Base-by-base conservation (phyloP, 2,329 filamentous ascomycete genomes). In the Scytalidium sp. region DNA sequence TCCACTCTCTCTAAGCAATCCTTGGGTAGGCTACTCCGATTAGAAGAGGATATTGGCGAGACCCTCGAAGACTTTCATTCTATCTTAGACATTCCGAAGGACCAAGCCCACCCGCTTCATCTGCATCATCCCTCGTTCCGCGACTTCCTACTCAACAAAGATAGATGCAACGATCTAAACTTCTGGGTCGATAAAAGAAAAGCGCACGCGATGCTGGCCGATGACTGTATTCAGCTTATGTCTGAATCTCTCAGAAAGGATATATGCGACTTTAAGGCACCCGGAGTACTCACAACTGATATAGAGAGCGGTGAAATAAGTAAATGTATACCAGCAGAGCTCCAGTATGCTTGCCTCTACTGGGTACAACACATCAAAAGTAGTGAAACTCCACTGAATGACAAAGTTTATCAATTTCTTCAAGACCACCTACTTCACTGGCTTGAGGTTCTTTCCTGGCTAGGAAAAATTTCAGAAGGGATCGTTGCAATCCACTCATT, bases 391-490 rank as follows among this genome's bases (percentile, higher is more conserved):
- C 55, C 54, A 39, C 60, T 68, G 44, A 51, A 45, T 53, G 58
- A 67, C 53, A 53, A 51, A 19, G 56, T 65, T 5, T 51, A 70
- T 46, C 1, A 44, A 1, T 75, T 75, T 50, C 55, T 75, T 3
- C 51, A 58, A 11, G 13, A 54, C 19, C 66, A 73, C 54, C 59
- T 74, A 46, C 67, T 75, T 3, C 58, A 74, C 27, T 54, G 50
- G 51, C 51, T 51, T 25, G 47, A 50, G 20, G 23, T 48, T 19
- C 23, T 53, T 10, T n/a, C 25, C n/a, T 21, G 36, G 17, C 15
- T 45, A 32, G 17, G 25, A 2, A 21, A 32, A 19, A 22, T 15
- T 3, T 41, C 32, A 3, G 45, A 47, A 21, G 27, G 44, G 2
- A 39, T 50, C 39, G 19, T 2, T 22, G 42, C 29, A 25, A 42